Base-by-base conservation (phyloP, 371 early-diverging fungal species). In the Mortierella sp. region DNA sequence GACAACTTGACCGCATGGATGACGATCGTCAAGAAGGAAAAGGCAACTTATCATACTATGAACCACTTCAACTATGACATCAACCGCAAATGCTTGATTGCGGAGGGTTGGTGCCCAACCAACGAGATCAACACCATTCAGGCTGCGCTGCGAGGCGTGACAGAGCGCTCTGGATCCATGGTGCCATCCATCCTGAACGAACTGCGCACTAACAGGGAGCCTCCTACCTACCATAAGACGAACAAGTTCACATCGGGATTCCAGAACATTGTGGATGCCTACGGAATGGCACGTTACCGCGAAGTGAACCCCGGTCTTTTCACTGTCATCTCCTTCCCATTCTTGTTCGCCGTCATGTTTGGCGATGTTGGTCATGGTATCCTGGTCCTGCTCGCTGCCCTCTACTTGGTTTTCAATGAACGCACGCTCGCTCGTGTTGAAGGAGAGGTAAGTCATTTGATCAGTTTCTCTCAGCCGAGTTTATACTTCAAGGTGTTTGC, bases 231-330 rank as follows among this genome's bases (percentile, higher is more conserved):
- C 82, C 95, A 98, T 79, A 90, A 90, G 62, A 94, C 96, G 63
- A 98, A 98, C 89, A 94, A 94, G 81, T 95, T 99, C 70, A 99
- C 99, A 1, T 83, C 85, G 16, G 95, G 93, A 18, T 99, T 99
- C 89, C 99, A 99, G 82, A 88, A 85, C 53, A 94, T 99, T 65
- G 96, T 98, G 31, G 97, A 99, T 78, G 95, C 98, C 0, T 99
- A 99, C 81, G 99, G 99, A 58, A 90, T 99, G 66, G 98, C 99
- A n/a, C 90, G 90, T 67, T 99, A 99, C 74, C 90, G 95, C 61
- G 99, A 99, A 85, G 98, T 99, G 73, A 99, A 99, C 82, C 99
- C 99, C 34, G 99, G 98, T 34, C 89, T 99, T 38, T 99, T 99
- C 76, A 96, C 98, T 0, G 82, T 96, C 27, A 94, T 99, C 47